Conservation (phyloP, 2,329 filamentous ascomycete species). For the Botrytis paeoniae region DNA sequence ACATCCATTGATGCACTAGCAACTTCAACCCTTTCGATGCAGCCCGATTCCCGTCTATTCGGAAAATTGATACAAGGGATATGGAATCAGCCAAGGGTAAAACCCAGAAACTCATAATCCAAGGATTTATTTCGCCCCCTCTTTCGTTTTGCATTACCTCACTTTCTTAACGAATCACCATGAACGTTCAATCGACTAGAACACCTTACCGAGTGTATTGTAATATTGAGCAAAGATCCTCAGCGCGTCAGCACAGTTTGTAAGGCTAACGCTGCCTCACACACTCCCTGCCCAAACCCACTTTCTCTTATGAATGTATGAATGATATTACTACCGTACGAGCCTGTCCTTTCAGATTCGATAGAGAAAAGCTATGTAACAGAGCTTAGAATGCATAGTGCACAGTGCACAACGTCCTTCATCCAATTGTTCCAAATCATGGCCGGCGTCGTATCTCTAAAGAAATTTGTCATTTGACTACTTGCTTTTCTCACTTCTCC, state of each 20-base stretch:
- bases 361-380: conserved; percentile 19
- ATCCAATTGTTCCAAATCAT: conserved; percentile 10
- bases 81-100: conserved; percentile 4
- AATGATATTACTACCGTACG: conserved; percentile 4
- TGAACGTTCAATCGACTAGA: neutral
- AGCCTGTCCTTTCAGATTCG: conserved; percentile 11
- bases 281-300: conserved; percentile 12
- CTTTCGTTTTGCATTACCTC: conserved; percentile 1
- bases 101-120: neutral
- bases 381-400: conserved; percentile 25
- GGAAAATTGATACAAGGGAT: conserved; percentile 11
- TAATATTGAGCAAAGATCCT: conserved; percentile 14
- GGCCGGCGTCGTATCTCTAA: conserved; percentile 9
- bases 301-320: conserved; percentile 5
- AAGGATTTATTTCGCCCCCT: conserved; percentile 2
- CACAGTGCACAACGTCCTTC: conserved; percentile 24
- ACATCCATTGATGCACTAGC: conserved; percentile 1
- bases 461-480: conserved; percentile 18
- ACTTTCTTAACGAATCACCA: conserved; percentile 1
- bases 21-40: conserved; percentile 10
- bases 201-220: conserved; percentile 7
- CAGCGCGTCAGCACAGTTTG: conserved; percentile 19
- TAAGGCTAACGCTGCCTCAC: conserved; percentile 14
- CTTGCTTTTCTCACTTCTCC: conserved; percentile 11
- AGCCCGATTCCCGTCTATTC: conserved; percentile 12